These are phyloP conservation scores for Umbelopsis isabellina DNA, from an alignment of 192 early-diverging fungal species.

Conservation along the genomic window DNA sequence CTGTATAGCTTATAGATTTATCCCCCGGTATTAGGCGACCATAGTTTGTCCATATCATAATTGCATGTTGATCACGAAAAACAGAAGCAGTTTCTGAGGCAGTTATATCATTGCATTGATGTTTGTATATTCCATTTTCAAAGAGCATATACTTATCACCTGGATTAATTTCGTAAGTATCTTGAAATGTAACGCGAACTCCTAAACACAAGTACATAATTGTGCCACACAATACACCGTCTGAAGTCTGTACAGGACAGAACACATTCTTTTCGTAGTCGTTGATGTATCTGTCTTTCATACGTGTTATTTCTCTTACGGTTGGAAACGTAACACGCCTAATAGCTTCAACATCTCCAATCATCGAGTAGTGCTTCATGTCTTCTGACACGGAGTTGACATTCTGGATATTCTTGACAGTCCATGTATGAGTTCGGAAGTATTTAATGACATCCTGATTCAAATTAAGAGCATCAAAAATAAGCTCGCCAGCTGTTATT, in stretches of 20 bases:
- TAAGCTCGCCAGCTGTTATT: slow-evolving; percentile 29
- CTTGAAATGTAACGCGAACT: slow-evolving; percentile 6
- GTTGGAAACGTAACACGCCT: slow-evolving; percentile 25
- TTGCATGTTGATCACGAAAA: not conserved
- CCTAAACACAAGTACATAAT: slow-evolving; percentile 23
- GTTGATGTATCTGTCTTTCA: slow-evolving; percentile 24
- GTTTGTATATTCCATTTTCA: slow-evolving; percentile 7
- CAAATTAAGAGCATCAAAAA: slow-evolving; percentile 16
- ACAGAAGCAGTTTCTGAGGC: not conserved
- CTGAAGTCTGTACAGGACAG: slow-evolving; percentile 30
- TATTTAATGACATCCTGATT: slow-evolving; percentile 20
- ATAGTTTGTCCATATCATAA: not conserved
- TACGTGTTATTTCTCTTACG: slow-evolving; percentile 19
- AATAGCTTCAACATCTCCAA: slow-evolving; percentile 30
- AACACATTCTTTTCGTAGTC: slow-evolving; percentile 22
- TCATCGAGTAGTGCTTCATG: slow-evolving; percentile 25
- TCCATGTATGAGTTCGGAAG: slow-evolving; percentile 25
- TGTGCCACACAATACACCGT: slow-evolving; percentile 21
- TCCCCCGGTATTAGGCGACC: not conserved
- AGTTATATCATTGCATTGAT: not conserved
- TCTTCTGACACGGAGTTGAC: slow-evolving; percentile 28
- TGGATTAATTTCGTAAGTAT: not conserved
- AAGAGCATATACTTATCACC: not conserved
- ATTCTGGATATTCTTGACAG: slow-evolving; percentile 27
- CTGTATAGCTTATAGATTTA: slow-evolving; percentile 20